Percentiles rank a stretch among this genome's conserved stretches.
Conservation (phyloP, 345 rosid species). For the Eucalyptus albens region DNA sequence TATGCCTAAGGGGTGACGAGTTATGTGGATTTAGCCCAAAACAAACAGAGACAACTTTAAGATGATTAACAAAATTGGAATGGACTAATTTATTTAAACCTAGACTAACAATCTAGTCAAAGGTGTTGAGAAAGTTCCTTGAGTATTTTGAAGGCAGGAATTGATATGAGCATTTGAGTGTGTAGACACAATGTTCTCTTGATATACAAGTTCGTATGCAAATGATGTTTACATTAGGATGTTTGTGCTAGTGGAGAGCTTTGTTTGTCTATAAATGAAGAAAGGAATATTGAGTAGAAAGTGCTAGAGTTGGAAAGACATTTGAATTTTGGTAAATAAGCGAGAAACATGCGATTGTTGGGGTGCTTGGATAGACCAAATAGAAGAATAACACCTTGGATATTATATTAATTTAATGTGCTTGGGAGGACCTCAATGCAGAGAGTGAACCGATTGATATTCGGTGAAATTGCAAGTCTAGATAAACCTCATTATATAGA, state of each 20-base stretch:
- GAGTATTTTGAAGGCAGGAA: neutral
- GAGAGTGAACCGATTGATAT: neutral
- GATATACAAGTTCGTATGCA: neutral
- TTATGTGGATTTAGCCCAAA: neutral
- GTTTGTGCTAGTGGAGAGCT: neutral
- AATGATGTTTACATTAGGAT: neutral
- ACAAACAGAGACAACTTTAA: neutral
- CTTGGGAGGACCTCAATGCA: neutral
- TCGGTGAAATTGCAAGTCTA: neutral
- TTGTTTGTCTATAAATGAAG: neutral
- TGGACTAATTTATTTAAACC: neutral
- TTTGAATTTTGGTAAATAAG: neutral
- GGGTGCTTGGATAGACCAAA: too few species aligned
- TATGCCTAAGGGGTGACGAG: neutral
- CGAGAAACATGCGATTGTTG: neutral
- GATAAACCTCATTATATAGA: neutral
- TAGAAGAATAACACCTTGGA: neutral
- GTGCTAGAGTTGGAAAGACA: neutral
- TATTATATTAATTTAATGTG: neutral
- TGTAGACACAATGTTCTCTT: neutral
- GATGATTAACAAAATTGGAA: neutral
- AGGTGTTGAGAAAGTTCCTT: slow-evolving; percentile 1
- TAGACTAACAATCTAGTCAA: neutral
- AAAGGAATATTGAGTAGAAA: neutral
- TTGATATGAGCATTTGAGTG: neutral